Evolutionary conservation across 768 basidiomycete genomes (phyloP).

Genomic region (Leccinum rimulosum): DNA sequence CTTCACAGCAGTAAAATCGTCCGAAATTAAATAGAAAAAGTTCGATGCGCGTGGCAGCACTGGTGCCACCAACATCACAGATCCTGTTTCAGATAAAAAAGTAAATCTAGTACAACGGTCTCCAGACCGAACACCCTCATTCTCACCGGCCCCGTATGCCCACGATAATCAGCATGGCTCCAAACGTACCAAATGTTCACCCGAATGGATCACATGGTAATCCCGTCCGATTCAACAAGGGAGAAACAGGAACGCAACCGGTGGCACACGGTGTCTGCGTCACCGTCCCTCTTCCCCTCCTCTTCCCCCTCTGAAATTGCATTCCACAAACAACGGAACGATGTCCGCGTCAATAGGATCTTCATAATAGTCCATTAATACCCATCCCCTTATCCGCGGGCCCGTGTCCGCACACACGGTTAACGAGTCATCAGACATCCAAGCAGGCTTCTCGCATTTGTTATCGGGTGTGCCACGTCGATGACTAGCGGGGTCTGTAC

Average conservation of each 20-base stretch:
- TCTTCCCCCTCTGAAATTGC: conserved; percentile 61
- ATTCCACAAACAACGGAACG: conserved; percentile 70
- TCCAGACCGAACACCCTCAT: not conserved
- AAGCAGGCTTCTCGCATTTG: not conserved
- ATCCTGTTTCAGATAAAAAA: not conserved
- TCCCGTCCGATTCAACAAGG: not conserved
- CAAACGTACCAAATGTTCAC: not conserved
- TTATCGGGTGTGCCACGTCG: not conserved
- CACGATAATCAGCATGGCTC: not conserved
- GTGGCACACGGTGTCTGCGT: not conserved
- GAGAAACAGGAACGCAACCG: not conserved
- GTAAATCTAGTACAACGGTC: not conserved
- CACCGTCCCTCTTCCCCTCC: conserved; percentile 43
- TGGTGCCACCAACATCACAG: not conserved
- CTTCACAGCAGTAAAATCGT: not conserved
- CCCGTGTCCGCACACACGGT: not conserved
- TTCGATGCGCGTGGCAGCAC: not conserved
- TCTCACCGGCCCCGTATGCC: not conserved
- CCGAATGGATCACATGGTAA: not conserved
- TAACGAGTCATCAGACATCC: not conserved
- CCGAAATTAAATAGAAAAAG: not conserved
- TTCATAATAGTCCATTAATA: conserved; percentile 68
- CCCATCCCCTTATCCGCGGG: conserved; percentile 69
- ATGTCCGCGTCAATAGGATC: conserved; percentile 53
- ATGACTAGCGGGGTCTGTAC: not conserved